Evolutionary conservation across 768 basidiomycete species (phyloP), one percentile per base, ranked within the genome.

Genomic region (Russula emetica): DNA sequence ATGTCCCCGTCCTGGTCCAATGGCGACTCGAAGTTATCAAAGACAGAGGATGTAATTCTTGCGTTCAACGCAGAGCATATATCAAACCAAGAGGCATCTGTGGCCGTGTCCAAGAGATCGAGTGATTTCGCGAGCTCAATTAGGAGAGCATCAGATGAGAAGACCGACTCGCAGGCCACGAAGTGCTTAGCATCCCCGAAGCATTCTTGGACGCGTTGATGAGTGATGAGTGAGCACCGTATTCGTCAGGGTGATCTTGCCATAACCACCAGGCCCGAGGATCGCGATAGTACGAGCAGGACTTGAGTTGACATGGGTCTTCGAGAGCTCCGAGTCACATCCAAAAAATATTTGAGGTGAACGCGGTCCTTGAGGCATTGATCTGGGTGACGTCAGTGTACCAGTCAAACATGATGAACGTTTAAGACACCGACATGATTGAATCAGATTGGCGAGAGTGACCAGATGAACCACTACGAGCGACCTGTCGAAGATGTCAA

Each of bases 221-320:
- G n/a, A n/a, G n/a, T 9, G 22, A 44, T 61, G 40, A 13, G 52
- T 61, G 26, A 61, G 44, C 28, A 61, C 52, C 1, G 60, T 52
- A 16, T 53, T 51, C 8, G 52, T 51, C 20, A 61, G 60, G 10
- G 51, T 52, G 18, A 38, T 53, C 26, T 61, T 61, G 5, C 60
- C 60, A 36, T 52, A 34, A 22, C 60, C 60, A 20, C 51, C 51
- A 3, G 51, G 51, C 4, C 60, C 60, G n/a, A 61, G 49, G 10
- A 61, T 61, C 5, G 60, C 60, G 2, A 52, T n/a, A n/a, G n/a
- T 38, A 10, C 50, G 59, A 13, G 59, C 60, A 42, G 58, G 58
- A 56, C 8, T 14, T 13, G 55, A 56, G 55, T 26, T 7, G 4
- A 44, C 6, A 30, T 30, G 9, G 40, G 42, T 42, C 14, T 44